Evolutionary conservation across 306 rosid species (phyloP).

Genomic region (Dalbergia cochinchinensis): DNA sequence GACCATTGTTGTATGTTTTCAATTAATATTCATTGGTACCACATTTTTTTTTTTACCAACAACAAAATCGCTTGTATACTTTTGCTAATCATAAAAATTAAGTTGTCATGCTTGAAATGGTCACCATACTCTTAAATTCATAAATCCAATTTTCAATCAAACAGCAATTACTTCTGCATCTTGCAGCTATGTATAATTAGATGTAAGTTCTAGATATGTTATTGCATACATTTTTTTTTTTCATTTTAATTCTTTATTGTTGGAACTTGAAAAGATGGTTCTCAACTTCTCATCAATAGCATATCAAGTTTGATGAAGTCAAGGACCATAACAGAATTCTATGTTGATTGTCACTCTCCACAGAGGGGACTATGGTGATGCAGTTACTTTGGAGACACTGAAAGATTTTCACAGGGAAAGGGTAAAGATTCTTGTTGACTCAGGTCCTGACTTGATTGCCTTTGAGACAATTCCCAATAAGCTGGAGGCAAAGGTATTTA

Average conservation of each 20-base stretch:
- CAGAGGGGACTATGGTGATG: slow-evolving; percentile 86
- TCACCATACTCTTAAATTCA: neutral
- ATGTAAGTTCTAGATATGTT: neutral
- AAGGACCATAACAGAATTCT: slow-evolving; percentile 5
- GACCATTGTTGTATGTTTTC: neutral
- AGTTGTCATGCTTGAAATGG: slow-evolving; percentile 8
- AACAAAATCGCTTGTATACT: neutral
- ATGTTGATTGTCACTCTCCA: slow-evolving; percentile 19
- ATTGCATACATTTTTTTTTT: no score
- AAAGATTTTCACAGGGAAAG: slow-evolving; percentile 87
- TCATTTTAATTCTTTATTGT: no score
- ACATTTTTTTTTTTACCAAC: neutral
- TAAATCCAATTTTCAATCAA: neutral
- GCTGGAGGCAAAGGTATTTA: slow-evolving; percentile 77
- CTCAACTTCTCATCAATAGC: no score
- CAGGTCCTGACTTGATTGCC: slow-evolving; percentile 88
- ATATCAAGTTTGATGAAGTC: slow-evolving; percentile 1
- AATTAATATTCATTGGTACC: neutral
- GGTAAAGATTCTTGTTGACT: slow-evolving; percentile 73
- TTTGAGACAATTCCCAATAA: slow-evolving; percentile 90
- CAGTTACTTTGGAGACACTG: slow-evolving; percentile 61
- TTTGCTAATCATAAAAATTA: neutral
- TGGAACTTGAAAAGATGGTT: neutral
- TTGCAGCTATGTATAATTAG: neutral
- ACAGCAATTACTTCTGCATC: neutral